Conservation (phyloP, 2,329 filamentous ascomycete genomes). For the Monosporascus sp. region DNA sequence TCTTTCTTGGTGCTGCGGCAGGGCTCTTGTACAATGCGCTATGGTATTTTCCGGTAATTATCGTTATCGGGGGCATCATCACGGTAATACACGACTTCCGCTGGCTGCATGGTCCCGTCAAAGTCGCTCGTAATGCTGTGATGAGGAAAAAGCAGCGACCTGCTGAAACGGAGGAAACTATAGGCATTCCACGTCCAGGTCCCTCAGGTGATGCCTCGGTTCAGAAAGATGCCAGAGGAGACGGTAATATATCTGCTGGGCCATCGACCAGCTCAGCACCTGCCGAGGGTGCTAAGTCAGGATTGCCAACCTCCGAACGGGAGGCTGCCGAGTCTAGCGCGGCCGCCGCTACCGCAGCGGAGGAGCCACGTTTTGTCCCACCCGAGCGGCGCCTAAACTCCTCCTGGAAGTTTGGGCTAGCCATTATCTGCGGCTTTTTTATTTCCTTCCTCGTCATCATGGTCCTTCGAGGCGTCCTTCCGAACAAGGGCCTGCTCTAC, state of each 20-base stretch:
- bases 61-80: conserved; percentile 47
- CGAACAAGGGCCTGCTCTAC: conserved; percentile 41
- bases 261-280: too few relatives aligned
- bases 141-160: not conserved
- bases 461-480: conserved; percentile 38
- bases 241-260: too few relatives aligned
- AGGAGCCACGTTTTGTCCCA: conserved; percentile 28
- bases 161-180: not conserved
- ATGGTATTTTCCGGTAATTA: conserved; percentile 69
- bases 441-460: conserved; percentile 52
- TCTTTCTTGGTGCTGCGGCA: conserved; percentile 58
- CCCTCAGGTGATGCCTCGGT: too few relatives aligned
- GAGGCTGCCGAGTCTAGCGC: not conserved
- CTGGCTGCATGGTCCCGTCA: conserved; percentile 38
- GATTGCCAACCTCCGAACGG: too few relatives aligned
- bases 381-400: conserved; percentile 30
- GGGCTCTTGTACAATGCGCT: conserved; percentile 66
- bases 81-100: conserved; percentile 53
- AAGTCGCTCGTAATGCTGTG: not conserved
- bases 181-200: too few relatives aligned
- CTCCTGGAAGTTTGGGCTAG: conserved; percentile 39
- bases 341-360: not conserved
- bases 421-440: conserved; percentile 45
- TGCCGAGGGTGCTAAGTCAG: too few relatives aligned
- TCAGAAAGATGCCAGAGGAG: too few relatives aligned